Conservation (phyloP, 768 basidiomycete genomes). For the Mycena floridula region DNA sequence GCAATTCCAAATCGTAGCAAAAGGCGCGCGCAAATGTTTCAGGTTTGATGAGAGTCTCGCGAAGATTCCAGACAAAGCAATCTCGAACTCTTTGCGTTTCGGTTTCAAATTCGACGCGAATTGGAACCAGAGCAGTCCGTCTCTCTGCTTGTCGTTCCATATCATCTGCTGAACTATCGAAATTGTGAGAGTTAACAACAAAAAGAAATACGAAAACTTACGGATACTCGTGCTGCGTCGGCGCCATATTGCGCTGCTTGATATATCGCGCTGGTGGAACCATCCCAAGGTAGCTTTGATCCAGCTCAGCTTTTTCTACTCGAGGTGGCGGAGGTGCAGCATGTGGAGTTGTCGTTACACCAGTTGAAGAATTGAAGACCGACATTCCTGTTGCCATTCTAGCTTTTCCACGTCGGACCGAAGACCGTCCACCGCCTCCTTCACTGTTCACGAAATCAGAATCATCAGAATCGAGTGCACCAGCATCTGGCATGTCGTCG, state of each 20-base stretch:
- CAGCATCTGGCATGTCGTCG: conserved; percentile 77
- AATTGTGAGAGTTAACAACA: conserved; percentile 3
- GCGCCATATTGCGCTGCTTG: conserved; percentile 45
- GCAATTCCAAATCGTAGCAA: conserved; percentile 83
- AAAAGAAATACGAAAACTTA: conserved; percentile 34
- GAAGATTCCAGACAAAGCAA: conserved; percentile 92
- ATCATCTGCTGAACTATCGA: conserved; percentile 48
- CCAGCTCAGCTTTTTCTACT: conserved; percentile 56
- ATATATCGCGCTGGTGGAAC: conserved; percentile 80
- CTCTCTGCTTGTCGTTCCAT: conserved; percentile 57
- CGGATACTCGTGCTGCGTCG: conserved; percentile 69
- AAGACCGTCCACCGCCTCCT: conserved; percentile 48
- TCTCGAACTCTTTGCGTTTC: conserved; percentile 90
- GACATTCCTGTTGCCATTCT: conserved; percentile 43
- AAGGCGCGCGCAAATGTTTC: conserved; percentile 82
- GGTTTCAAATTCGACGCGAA: conserved; percentile 93
- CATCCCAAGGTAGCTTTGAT: conserved; percentile 87
- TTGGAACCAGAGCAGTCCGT: conserved; percentile 65
- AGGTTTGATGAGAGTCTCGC: conserved; percentile 82
- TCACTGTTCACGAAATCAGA: conserved; percentile 73
- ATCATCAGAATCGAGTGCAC: conserved; percentile 78
- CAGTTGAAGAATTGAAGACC: conserved; percentile 50
- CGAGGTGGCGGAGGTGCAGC: conserved; percentile 26
- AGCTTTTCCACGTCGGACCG: conserved; percentile 39
- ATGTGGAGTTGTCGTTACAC: conserved; percentile 32